Conservation (phyloP, 1,284 basidiomycete genomes). For the Ganoderma meredithae region DNA sequence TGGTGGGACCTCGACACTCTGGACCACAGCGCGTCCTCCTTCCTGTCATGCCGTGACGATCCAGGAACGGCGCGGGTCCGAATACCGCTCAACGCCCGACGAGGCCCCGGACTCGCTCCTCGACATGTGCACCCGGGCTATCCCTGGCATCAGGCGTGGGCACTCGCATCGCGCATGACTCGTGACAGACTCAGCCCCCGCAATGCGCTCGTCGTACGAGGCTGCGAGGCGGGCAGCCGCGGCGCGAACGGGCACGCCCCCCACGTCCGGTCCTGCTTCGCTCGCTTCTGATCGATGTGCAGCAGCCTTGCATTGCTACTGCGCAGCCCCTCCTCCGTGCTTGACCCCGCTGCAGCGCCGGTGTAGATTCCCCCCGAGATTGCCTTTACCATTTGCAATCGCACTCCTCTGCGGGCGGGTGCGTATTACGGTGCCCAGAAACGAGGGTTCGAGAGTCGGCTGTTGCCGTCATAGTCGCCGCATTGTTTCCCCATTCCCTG, state of each 20-base stretch:
- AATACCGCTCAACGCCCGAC: conserved; percentile 31
- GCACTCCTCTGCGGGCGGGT: conserved; percentile 27
- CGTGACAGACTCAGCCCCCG: conserved; percentile 21
- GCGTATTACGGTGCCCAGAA: conserved; percentile 7
- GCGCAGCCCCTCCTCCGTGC: conserved; percentile 18
- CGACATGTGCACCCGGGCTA: conserved; percentile 20
- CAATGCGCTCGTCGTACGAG: conserved; percentile 19
- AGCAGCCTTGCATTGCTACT: conserved; percentile 14
- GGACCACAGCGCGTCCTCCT: neutral
- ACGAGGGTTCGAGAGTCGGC: conserved; percentile 15
- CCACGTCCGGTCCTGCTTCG: conserved; percentile 27
- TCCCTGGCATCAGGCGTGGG: conserved; percentile 18
- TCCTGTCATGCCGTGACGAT: conserved; percentile 9
- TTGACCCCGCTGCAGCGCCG: conserved; percentile 1
- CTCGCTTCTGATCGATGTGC: conserved; percentile 28
- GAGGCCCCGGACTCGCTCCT: conserved; percentile 28
- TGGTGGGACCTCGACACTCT: neutral
- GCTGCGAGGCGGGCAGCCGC: conserved; percentile 16
- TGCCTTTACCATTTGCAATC: conserved; percentile 25
- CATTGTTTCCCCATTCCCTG: conserved; percentile 20
- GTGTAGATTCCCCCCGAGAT: conserved; percentile 32
- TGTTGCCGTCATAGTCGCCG: conserved; percentile 13
- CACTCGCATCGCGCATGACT: conserved; percentile 26
- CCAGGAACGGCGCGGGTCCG: conserved; percentile 26
- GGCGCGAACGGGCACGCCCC: conserved; percentile 23